A percentile compares a stretch with the other conserved stretches of the same genome.
These are phyloP conservation scores for Mycena sp. DNA, from an alignment of 1,284 basidiomycete genomes.

Conservation along the genomic window DNA sequence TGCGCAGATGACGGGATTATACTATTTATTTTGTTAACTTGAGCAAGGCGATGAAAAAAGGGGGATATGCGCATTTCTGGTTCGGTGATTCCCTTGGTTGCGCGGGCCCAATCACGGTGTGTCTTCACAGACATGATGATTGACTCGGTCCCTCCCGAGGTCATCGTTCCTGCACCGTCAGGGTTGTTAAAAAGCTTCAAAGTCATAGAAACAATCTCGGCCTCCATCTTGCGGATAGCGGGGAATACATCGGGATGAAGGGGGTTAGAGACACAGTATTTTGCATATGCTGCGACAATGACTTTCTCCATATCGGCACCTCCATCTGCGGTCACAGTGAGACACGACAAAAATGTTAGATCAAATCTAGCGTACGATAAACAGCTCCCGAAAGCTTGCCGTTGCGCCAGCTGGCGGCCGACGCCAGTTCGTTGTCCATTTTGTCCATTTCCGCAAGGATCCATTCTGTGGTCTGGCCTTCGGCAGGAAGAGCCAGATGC, in stretches of 20 bases:
- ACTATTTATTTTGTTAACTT: slow-evolving; percentile 51
- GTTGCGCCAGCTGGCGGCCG: slow-evolving; percentile 67
- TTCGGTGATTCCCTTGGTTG: slow-evolving; percentile 86
- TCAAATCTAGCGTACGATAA: slow-evolving; percentile 70
- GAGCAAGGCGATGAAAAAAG: slow-evolving; percentile 6
- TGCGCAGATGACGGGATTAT: slow-evolving; percentile 89
- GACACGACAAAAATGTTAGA: neutral
- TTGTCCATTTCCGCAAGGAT: slow-evolving; percentile 81
- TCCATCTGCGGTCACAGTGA: slow-evolving; percentile 63
- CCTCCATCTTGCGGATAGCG: slow-evolving; percentile 96
- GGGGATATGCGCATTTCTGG: slow-evolving; percentile 86
- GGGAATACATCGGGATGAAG: slow-evolving; percentile 97
- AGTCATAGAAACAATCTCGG: slow-evolving; percentile 96
- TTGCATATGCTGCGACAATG: slow-evolving; percentile 74
- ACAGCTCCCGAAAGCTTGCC: slow-evolving; percentile 91
- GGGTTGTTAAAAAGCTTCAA: slow-evolving; percentile 89
- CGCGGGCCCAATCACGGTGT: slow-evolving; percentile 91
- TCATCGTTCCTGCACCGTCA: slow-evolving; percentile 89
- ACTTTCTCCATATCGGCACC: slow-evolving; percentile 83
- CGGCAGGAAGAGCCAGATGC: slow-evolving; percentile 71
- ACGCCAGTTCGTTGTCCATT: slow-evolving; percentile 71
- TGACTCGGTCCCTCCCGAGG: slow-evolving; percentile 95
- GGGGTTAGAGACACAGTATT: slow-evolving; percentile 87
- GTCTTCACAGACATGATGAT: slow-evolving; percentile 96
- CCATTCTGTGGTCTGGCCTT: slow-evolving; percentile 81